Percentiles rank a stretch among this genome's conserved stretches.
phyloP scores from a whole-genome alignment of 1,139 yeast genomes.

The Ogataea hybrid region DNA sequence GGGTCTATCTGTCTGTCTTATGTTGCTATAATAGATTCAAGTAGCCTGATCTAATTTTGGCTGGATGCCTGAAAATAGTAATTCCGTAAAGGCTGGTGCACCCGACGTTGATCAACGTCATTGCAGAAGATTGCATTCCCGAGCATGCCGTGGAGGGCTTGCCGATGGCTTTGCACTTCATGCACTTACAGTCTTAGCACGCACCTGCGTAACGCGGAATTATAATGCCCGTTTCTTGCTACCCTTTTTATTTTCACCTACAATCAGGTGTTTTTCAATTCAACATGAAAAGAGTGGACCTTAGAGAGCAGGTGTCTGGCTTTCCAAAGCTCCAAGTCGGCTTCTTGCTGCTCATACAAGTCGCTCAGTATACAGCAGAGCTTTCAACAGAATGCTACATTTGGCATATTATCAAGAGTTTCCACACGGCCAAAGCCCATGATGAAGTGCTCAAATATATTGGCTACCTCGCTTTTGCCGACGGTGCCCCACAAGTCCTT shows the following conservation, averaged over 20 bases:
- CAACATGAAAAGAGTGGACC: background rate
- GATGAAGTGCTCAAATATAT: constrained; percentile 51
- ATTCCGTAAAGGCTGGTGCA: too few relatives aligned
- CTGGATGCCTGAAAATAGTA: too few relatives aligned
- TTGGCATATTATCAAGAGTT: constrained; percentile 61
- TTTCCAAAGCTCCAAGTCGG: constrained; percentile 52
- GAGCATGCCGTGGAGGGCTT: too few relatives aligned
- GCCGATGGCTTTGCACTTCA: too few relatives aligned
- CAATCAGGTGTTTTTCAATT: background rate
- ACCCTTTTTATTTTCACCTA: too few relatives aligned
- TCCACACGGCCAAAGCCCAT: constrained; percentile 47
- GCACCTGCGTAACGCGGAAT: too few relatives aligned
- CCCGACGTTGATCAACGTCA: too few relatives aligned
- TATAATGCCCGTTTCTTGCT: too few relatives aligned
- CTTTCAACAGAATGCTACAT: constrained; percentile 64
- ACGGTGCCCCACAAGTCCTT: constrained; percentile 53
- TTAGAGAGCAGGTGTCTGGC: constrained; percentile 30
- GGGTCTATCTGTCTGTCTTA: background rate
- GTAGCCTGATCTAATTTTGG: background rate
- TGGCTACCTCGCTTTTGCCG: constrained; percentile 56
- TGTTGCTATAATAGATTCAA: background rate
- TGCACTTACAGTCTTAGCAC: too few relatives aligned
- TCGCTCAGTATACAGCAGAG: constrained; percentile 63
- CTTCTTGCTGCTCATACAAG: constrained; percentile 46
- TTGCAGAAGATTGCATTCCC: too few relatives aligned